Conservation (phyloP, 1,284 basidiomycete genomes). For the Polyporus tsugae region DNA sequence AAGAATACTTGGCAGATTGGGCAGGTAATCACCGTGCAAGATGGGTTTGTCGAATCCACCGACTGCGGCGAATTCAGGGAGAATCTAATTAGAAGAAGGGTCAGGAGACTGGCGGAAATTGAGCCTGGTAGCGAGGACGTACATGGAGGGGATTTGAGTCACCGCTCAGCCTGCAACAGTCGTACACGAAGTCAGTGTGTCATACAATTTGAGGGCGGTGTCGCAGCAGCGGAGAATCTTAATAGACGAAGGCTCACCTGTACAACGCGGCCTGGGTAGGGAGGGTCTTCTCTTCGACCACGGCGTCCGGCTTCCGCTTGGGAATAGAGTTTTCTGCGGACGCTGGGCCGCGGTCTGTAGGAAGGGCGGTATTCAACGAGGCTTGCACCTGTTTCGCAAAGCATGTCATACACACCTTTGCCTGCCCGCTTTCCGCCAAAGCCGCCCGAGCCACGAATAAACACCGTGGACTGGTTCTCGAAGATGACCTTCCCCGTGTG, state of each 20-base stretch:
- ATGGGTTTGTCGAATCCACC: conserved; percentile 96
- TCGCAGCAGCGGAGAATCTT: neutral
- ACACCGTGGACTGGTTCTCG: conserved; percentile 93
- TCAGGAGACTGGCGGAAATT: conserved; percentile 11
- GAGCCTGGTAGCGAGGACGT: conserved; percentile 39
- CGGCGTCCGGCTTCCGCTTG: conserved; percentile 83
- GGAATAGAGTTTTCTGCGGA: conserved; percentile 88
- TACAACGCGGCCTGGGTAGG: conserved; percentile 90
- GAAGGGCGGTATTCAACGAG: neutral
- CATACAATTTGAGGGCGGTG: neutral
- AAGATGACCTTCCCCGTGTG: conserved; percentile 84
- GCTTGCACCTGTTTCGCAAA: conserved; percentile 1
- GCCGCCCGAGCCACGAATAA: conserved; percentile 94
- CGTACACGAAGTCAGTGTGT: neutral
- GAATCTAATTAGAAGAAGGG: conserved; percentile 63
- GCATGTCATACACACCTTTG: conserved; percentile 58
- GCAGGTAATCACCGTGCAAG: conserved; percentile 60
- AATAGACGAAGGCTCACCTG: conserved; percentile 57
- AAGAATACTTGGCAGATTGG: neutral
- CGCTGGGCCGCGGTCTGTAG: conserved; percentile 88
- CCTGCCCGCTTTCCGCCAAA: conserved; percentile 94
- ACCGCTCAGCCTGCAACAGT: conserved; percentile 73
- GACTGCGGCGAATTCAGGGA: conserved; percentile 92
- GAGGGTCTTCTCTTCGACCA: conserved; percentile 88
- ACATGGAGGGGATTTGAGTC: conserved; percentile 94